Conservation (phyloP, 140 eudicot genomes). For the Oenanthe javanica region DNA sequence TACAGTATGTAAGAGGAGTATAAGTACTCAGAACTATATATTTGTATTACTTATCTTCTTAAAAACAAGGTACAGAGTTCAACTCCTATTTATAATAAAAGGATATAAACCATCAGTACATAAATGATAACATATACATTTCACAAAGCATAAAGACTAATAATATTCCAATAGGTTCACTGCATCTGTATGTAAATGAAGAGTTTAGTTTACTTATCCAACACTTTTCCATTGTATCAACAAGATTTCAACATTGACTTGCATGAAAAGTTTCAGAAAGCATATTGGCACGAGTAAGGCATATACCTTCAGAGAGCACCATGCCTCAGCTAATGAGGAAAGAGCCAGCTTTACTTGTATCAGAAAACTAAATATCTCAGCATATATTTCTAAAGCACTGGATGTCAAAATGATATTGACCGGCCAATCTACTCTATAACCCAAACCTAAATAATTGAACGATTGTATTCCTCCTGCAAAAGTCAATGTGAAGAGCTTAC, state of each 20-base stretch:
- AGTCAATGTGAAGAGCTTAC: background rate
- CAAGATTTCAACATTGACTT: background rate
- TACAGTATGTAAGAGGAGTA: too few species aligned
- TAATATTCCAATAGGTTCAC: too few species aligned
- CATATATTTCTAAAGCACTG: conserved; percentile 62
- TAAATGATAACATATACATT: too few species aligned
- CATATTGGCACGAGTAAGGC: background rate
- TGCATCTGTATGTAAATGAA: too few species aligned
- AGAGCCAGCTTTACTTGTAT: conserved; percentile 87
- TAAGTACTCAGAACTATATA: too few species aligned
- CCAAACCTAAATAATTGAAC: conserved; percentile 72
- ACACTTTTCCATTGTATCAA: background rate
- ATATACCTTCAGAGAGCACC: conserved; percentile 80
- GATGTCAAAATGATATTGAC: conserved; percentile 76
- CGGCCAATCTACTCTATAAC: conserved; percentile 94
- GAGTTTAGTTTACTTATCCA: too few species aligned
- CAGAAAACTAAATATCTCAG: conserved; percentile 78
- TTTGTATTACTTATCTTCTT: too few species aligned
- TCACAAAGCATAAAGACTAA: too few species aligned
- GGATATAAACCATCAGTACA: too few species aligned
- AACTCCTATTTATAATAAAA: too few species aligned
- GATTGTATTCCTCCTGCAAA: conserved; percentile 64
- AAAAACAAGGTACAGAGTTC: too few species aligned
- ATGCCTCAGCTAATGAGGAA: conserved; percentile 73
- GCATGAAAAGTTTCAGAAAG: background rate